These are phyloP conservation scores for Spergularia bocconei DNA, from an alignment of 148 eudicot species.

Conservation along the genomic window DNA sequence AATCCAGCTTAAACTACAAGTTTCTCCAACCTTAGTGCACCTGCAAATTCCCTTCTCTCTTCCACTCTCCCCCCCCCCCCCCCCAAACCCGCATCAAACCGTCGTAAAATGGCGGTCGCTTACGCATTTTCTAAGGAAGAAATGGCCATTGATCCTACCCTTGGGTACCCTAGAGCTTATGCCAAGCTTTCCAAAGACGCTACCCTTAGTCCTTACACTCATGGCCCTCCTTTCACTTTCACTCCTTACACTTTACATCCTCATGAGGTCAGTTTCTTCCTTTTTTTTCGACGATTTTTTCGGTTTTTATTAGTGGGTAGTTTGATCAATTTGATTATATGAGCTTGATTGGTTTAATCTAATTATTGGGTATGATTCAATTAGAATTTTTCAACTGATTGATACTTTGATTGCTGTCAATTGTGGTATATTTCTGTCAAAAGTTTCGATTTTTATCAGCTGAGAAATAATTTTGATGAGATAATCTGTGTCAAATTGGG, in stretches of 20 bases:
- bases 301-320: slow-evolving; percentile 5
- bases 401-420: too few species aligned
- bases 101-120: slow-evolving; percentile 48
- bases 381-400: neutral
- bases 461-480: neutral
- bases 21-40: slow-evolving; percentile 6
- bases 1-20: neutral
- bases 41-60: neutral
- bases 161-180: slow-evolving; percentile 89
- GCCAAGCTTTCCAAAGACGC: slow-evolving; percentile 77
- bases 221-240: slow-evolving; percentile 81
- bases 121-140: slow-evolving; percentile 57
- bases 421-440: too few species aligned
- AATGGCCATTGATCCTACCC: slow-evolving; percentile 55
- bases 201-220: slow-evolving; percentile 53
- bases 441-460: neutral
- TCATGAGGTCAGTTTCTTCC: slow-evolving; percentile 43
- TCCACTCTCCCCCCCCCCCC: neutral
- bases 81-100: neutral
- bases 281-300: neutral
- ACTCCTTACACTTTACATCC: slow-evolving; percentile 53
- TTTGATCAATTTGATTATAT: neutral
- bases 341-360: neutral
- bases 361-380: neutral
- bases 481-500: too few species aligned